Conservation (phyloP, 140 eudicot genomes). For the Cichorium intybus region DNA sequence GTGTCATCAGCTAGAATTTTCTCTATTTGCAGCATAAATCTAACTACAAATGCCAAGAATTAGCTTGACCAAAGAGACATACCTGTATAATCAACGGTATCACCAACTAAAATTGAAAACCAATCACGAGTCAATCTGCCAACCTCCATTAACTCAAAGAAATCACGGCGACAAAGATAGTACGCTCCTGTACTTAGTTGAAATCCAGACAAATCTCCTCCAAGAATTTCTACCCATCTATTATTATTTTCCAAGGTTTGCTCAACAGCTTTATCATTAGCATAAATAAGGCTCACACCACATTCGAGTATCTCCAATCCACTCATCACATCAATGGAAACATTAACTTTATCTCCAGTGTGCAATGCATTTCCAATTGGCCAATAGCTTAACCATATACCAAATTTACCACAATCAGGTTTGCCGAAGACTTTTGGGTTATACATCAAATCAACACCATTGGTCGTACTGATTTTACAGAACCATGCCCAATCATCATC, state of each 20-base stretch:
- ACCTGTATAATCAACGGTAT: no score
- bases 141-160: no score
- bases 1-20: neutral
- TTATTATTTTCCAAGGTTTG: neutral
- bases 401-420: no score
- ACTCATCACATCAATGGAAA: constrained; percentile 2
- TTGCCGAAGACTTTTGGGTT: no score
- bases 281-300: constrained; percentile 18
- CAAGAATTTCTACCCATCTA: neutral
- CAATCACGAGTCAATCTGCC: no score
- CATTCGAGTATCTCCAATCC: neutral
- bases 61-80: neutral
- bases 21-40: neutral
- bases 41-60: neutral
- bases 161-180: no score
- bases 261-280: neutral
- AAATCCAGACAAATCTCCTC: no score
- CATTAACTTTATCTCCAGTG: constrained; percentile 2
- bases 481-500: constrained; percentile 24
- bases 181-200: no score
- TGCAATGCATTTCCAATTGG: neutral
- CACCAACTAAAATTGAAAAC: no score
- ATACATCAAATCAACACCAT: no score
- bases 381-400: no score
- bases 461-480: constrained; percentile 10